Evolutionary conservation across 78 protist species (phyloP).

Genomic region (Tieghemostelium lacteum): DNA sequence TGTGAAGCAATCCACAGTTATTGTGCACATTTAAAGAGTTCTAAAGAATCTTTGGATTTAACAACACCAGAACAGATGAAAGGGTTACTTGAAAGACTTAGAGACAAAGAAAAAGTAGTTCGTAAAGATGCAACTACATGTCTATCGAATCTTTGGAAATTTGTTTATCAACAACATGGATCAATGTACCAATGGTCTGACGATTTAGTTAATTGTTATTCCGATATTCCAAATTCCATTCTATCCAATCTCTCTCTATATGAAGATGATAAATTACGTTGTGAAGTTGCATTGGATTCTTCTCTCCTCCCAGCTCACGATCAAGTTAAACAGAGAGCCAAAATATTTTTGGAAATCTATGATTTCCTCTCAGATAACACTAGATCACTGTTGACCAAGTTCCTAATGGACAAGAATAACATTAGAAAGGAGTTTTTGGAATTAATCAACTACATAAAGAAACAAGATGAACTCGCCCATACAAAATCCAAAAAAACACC

Average conservation of each 20-base stretch:
- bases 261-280: slow-evolving; percentile 43
- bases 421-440: slow-evolving; percentile 16
- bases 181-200: slow-evolving; percentile 12
- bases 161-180: slow-evolving; percentile 20
- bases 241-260: neutral
- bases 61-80: neutral
- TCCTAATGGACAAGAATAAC: slow-evolving; percentile 31
- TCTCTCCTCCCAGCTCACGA: slow-evolving; percentile 5
- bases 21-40: too few species aligned
- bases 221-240: slow-evolving; percentile 27
- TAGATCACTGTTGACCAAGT: neutral
- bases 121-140: slow-evolving; percentile 34
- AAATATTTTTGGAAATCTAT: slow-evolving; percentile 40
- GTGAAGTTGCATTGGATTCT: slow-evolving; percentile 44
- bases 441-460: neutral
- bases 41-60: neutral
- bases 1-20: neutral
- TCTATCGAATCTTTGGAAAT: slow-evolving; percentile 23
- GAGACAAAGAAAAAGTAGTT: slow-evolving; percentile 38
- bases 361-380: neutral
- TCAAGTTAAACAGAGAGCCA: slow-evolving; percentile 1
- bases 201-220: slow-evolving; percentile 5
- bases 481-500: neutral
- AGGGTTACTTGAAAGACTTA: slow-evolving; percentile 21
- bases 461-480: neutral